Evolutionary conservation across 2,329 filamentous ascomycete species (phyloP).

Genomic region (Clathrospora elynae): DNA sequence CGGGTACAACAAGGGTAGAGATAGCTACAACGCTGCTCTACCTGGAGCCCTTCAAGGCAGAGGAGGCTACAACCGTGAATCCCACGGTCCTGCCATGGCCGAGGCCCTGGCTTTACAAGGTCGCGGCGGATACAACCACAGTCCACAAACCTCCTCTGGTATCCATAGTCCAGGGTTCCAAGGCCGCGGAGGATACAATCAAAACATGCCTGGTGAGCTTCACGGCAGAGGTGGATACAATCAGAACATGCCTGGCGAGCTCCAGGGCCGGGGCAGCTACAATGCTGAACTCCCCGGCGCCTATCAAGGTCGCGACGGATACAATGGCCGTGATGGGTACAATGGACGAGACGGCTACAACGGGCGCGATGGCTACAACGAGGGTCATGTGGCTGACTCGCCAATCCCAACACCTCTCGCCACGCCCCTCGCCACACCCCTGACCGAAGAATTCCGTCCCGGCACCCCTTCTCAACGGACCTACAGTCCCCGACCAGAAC

Average conservation of each 20-base stretch:
- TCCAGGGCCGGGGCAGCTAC: constrained; percentile 43
- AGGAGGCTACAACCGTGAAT: constrained; percentile 36
- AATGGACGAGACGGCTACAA: constrained; percentile 44
- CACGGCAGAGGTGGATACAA: constrained; percentile 43
- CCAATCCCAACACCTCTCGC: constrained; percentile 39
- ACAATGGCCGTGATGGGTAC: constrained; percentile 43
- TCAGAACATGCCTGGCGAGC: constrained; percentile 37
- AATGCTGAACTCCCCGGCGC: constrained; percentile 36
- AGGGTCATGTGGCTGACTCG: constrained; percentile 36
- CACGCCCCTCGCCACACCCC: constrained; percentile 31
- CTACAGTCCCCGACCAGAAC: constrained; percentile 39
- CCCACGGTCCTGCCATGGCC: constrained; percentile 21
- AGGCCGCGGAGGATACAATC: constrained; percentile 40
- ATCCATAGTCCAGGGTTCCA: constrained; percentile 27
- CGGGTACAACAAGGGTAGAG: constrained; percentile 43
- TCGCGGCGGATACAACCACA: constrained; percentile 22
- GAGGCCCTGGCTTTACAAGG: constrained; percentile 29
- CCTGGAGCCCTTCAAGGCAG: constrained; percentile 39
- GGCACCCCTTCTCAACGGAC: constrained; percentile 39
- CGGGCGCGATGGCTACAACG: constrained; percentile 38
- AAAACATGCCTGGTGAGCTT: constrained; percentile 31
- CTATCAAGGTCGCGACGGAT: constrained; percentile 45
- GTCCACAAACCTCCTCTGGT: constrained; percentile 24
- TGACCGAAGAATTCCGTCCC: constrained; percentile 40
- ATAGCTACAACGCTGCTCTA: constrained; percentile 43